phyloP scores from a whole-genome alignment of 306 rosid species.

The Prunus fruticosa region DNA sequence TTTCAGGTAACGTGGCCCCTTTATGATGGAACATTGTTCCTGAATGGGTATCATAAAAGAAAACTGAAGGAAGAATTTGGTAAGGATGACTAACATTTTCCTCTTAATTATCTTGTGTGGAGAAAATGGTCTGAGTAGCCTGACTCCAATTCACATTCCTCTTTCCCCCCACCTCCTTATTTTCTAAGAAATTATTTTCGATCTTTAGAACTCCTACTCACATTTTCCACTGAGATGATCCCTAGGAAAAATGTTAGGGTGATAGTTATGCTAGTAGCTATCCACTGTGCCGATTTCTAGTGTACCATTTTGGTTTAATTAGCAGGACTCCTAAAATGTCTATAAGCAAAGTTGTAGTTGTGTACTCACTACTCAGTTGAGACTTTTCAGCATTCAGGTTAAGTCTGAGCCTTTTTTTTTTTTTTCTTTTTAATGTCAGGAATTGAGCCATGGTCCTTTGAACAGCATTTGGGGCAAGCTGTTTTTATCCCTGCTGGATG shows the following conservation, averaged over 20 bases:
- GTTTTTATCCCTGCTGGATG: conserved; percentile 95
- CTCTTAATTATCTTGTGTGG: conserved; percentile 15
- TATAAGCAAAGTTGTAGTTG: not conserved
- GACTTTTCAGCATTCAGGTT: not conserved
- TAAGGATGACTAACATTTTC: conserved; percentile 34
- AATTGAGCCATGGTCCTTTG: conserved; percentile 96
- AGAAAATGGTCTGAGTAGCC: conserved; percentile 25
- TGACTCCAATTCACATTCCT: conserved; percentile 8
- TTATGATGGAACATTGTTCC: conserved; percentile 64
- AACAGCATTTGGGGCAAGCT: conserved; percentile 83
- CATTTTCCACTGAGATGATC: not conserved
- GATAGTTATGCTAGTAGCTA: not conserved
- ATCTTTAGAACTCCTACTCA: not conserved
- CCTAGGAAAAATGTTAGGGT: not conserved
- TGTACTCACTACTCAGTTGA: not conserved
- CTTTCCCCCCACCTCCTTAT: not conserved
- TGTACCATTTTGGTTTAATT: not conserved
- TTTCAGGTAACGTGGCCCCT: conserved; percentile 68
- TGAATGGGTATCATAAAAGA: conserved; percentile 66
- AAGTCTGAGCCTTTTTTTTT: conserved; percentile 13
- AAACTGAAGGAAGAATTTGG: conserved; percentile 91
- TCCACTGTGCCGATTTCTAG: not conserved
- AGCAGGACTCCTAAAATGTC: not conserved
- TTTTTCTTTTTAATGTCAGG: conserved; percentile 39
- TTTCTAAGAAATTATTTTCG: not conserved